Evolutionary conservation across 306 rosid species (phyloP), one percentile per base, ranked within the genome.

Genomic region (Quercus dentata): DNA sequence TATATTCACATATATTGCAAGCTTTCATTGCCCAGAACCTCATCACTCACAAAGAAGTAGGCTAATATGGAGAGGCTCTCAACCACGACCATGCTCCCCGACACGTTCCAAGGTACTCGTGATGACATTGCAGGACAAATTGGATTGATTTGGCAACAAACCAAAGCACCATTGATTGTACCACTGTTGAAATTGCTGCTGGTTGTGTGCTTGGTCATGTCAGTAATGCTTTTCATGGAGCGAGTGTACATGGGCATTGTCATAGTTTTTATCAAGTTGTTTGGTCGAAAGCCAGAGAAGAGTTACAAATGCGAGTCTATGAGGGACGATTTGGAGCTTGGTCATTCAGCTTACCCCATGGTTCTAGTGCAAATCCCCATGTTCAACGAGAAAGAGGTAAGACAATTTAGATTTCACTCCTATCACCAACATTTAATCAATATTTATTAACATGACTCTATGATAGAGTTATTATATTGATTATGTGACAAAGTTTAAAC

Each of bases 221-320:
- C 97, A 1, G 5, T 86, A 61, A 90, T 92, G 99, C 87, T 94
- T 2, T 91, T 94, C 76, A 55, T 88, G 27, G 99, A 94, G 78
- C 88, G 90, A 74, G 90, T 94, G 49, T 92, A 92, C 78, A 91
- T 94, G 99, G 99, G 92, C 1, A 31, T 94, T 27, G 90, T 90
- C 51, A 90, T 94, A 9, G 20, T 81, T 18, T 74, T 88, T 58
- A 71, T 94, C 27, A 94, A 88, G 88, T 65, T 91, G 75, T 86
- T 84, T 75, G 76, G 90, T 12, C 69, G 74, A 63, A 86, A 59
- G 17, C 95, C 97, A 8, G 86, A 90, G 71, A 94, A 88, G 75
- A 79, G 75, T 59, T 92, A 90, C 85, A 94, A 91, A 79, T 92
- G 97, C 92, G 97, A 90, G 76, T 75, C 97, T 6, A 78, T 92